A percentile compares a stretch with the other conserved stretches of the same genome.
These are phyloP conservation scores for Micractinium conductrix DNA, from an alignment of 139 green algal genomes.

Conservation along the genomic window DNA sequence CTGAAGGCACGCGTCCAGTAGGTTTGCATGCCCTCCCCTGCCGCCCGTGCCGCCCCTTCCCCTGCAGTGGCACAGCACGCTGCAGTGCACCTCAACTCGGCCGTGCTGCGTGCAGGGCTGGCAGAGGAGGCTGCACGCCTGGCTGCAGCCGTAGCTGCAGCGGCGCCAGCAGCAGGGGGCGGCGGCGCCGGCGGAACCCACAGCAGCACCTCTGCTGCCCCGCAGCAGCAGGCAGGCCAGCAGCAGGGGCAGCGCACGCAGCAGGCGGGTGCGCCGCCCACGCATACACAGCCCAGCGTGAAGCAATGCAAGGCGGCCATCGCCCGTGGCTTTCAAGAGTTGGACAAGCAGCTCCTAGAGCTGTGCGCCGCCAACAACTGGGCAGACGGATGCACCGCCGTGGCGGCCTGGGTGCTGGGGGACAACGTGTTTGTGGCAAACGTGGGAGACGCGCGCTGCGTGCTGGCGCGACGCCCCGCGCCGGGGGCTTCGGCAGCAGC, in stretches of 20 bases:
- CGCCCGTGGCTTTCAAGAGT: constrained; percentile 28
- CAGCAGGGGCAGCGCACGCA: not conserved
- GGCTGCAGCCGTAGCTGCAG: not conserved
- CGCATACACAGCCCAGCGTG: constrained; percentile 6
- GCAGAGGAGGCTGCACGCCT: not conserved
- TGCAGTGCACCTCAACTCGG: constrained; percentile 37
- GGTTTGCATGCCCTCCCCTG: no score
- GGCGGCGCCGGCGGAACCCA: not conserved
- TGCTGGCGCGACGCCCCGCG: constrained; percentile 55
- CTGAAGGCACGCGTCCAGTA: no score
- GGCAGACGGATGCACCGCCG: constrained; percentile 70
- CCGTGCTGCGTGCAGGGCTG: constrained; percentile 50
- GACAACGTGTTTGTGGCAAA: constrained; percentile 70
- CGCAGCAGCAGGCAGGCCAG: not conserved
- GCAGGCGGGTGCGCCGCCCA: constrained; percentile 9
- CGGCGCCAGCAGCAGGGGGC: not conserved
- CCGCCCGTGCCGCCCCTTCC: no score
- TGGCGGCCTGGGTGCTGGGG: constrained; percentile 68
- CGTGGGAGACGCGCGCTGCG: constrained; percentile 66
- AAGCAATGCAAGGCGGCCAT: constrained; percentile 33
- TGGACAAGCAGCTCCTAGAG: constrained; percentile 47
- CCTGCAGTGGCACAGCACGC: constrained; percentile 51
- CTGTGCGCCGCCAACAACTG: constrained; percentile 47
- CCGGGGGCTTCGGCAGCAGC: not conserved
- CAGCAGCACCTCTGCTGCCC: not conserved